Conservation (phyloP, 805 yeast species). For the Kodamaea neixiangensis region DNA sequence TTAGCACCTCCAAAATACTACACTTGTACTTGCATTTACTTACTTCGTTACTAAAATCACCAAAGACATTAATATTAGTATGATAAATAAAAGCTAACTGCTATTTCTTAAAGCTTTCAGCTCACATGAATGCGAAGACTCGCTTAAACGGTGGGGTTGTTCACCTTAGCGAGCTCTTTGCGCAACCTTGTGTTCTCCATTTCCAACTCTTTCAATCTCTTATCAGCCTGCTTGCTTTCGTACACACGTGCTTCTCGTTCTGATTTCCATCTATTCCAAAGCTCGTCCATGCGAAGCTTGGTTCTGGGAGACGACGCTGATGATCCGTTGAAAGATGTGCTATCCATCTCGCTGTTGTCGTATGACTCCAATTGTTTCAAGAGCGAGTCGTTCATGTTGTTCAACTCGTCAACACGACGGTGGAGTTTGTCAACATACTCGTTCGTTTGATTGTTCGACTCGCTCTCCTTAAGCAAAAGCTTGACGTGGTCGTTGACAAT, state of each 20-base stretch:
- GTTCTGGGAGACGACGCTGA: slow-evolving; percentile 32
- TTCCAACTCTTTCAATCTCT: slow-evolving; percentile 55
- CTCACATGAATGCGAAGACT: not conserved
- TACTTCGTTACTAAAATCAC: not conserved
- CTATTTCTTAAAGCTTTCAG: not conserved
- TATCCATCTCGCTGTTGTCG: slow-evolving; percentile 8
- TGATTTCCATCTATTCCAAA: slow-evolving; percentile 64
- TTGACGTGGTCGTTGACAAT: slow-evolving; percentile 57
- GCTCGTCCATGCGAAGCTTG: slow-evolving; percentile 57
- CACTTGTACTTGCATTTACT: not conserved
- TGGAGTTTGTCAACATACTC: slow-evolving; percentile 26
- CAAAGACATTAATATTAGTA: not conserved
- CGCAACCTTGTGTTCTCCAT: slow-evolving; percentile 49
- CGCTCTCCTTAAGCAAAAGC: slow-evolving; percentile 37
- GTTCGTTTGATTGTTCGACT: slow-evolving; percentile 18
- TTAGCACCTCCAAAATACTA: not conserved
- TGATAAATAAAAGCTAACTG: not conserved
- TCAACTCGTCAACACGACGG: slow-evolving; percentile 29
- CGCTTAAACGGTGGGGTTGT: not conserved
- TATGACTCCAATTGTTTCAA: slow-evolving; percentile 15
- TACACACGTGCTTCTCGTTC: slow-evolving; percentile 70
- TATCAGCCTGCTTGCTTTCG: slow-evolving; percentile 58
- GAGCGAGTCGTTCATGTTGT: slow-evolving; percentile 23
- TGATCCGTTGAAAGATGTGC: not conserved
- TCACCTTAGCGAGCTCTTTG: slow-evolving; percentile 15